Base-by-base conservation (phyloP, 1,284 basidiomycete species). In the Apiotrichum domesticum region DNA sequence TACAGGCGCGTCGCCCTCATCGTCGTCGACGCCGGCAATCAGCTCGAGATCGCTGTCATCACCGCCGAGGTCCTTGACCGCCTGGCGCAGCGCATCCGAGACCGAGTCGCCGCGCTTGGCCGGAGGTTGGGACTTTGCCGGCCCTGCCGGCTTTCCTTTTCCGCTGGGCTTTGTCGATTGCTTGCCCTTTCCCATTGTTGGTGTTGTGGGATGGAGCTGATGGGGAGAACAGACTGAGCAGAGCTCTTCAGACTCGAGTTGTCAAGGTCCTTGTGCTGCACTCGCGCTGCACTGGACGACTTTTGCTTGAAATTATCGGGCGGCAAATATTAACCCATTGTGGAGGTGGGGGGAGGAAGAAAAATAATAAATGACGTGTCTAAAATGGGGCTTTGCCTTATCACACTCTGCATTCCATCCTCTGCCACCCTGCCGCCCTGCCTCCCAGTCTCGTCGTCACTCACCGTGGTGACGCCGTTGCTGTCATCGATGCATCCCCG, bases 11-110 rank as follows among this genome's bases (percentile, higher is more conserved):
- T 66, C 67, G 13, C 67, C 76, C 32, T 77, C 77, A 55, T 78
- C 77, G 42, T 68, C 70, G 51, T 79, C 78, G 5, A 80, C 69
- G 15, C 75, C 80, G 13, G 76, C 72, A 15, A 83, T 67, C 47
- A 83, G 63, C n/a, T 79, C 74, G 34, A 79, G 67, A 65, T 84
- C 82, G 32, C 76, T 74, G 21, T 81, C 79, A 61, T 81, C 80
- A 6, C 82, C 82, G 32, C 82, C 82, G 2, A 83, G 72, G 13
- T 80, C 80, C 35, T 76, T 68, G 29, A 83, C 73, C 29, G 76
- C 79, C 44, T 73, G 62, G 51, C 69, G 63, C 1, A 80, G 63
- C 40, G 63, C 65, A 47, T 69, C 70, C 52, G 65, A 71, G 49
- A 68, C 51, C 15, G 52, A 4, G 34, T 41, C 45, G 32, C 33